Evolutionary conservation across 441 rosid genomes (phyloP).

Genomic region (Aleurites moluccanus): DNA sequence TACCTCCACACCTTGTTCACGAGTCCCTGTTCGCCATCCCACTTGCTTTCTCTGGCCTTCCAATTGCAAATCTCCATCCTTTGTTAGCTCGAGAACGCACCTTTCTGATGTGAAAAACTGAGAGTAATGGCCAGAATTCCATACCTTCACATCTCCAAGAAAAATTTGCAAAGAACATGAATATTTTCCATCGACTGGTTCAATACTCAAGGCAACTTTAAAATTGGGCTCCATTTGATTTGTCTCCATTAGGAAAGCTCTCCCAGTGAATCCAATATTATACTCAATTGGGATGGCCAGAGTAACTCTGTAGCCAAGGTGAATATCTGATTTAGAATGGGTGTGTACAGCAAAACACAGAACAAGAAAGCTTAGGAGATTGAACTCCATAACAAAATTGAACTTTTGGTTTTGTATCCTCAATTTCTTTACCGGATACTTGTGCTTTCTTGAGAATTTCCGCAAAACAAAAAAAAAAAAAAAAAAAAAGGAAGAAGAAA

Average conservation of each 20-base stretch:
- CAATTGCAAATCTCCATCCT: constrained; percentile 69
- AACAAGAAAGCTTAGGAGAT: constrained; percentile 28
- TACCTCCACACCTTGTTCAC: constrained; percentile 92
- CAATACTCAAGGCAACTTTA: constrained; percentile 62
- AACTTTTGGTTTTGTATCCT: background rate
- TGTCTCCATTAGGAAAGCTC: constrained; percentile 66
- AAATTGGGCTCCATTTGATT: constrained; percentile 46
- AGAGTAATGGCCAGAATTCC: constrained; percentile 88
- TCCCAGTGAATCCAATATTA: constrained; percentile 50
- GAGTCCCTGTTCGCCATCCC: constrained; percentile 84
- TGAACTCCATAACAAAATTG: constrained; percentile 38
- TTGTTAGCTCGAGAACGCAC: constrained; percentile 63
- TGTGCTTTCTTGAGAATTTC: constrained; percentile 17
- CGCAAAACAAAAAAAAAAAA: constrained; percentile 4
- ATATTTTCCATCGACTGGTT: constrained; percentile 48
- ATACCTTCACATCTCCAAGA: constrained; percentile 81
- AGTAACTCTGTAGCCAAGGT: constrained; percentile 44
- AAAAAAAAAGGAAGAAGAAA: no score
- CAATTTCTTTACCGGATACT: constrained; percentile 7
- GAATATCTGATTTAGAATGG: constrained; percentile 50
- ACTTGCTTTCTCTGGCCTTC: constrained; percentile 47
- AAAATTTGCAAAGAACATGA: constrained; percentile 71
- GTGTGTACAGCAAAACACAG: constrained; percentile 31
- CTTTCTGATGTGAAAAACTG: constrained; percentile 45
- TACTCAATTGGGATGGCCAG: constrained; percentile 56